Base-by-base conservation (phyloP, 1,284 basidiomycete genomes). In the Clitocybe nebularis region DNA sequence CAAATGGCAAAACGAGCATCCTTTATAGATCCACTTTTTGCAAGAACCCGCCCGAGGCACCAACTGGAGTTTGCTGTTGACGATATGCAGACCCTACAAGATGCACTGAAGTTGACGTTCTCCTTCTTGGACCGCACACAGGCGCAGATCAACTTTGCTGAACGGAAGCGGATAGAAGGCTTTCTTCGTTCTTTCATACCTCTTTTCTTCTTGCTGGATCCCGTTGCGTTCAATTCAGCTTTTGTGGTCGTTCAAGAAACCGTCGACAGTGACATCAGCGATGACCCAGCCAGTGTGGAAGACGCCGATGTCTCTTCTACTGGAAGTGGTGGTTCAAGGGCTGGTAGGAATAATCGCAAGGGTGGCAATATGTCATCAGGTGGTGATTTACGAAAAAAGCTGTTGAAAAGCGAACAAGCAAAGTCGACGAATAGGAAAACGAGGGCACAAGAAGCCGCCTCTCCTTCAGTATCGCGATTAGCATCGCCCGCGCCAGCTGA, bases 111-210 rank as follows among this genome's bases (percentile, higher is more conserved):
- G 72, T 76, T 98, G 49, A 79, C 87, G 24, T 79, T 96, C 56
- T 89, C 88, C n/a, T 91, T 91, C 64, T 71, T 98, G 54, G 94
- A 98, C 61, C 86, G 93, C 22, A 86, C 87, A 33, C 84, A 83
- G 52, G 80, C 77, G 11, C 82, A 86, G 59, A 79, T 93, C 42
- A 75, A 77, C 35, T 71, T 77, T 17, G 67, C 71, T 7, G 93
- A 97, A 54, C 73, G 90, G 56, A 84, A 81, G 59, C 76, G 84
- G 51, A 85, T 97, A 37, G 94, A 98, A 62, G 72, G 73, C 0
- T 91, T 95, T 65, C 64, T 98, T 39, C 77, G 92, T 32, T 75
- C 81, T 26, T 90, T 96, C 52, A 64, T 85, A 10, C 86, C 84
- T 1, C 66, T 86, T 28, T 85, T 89, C 58, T 87, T 87, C 56